These are phyloP conservation scores for Rhynchospora breviuscula DNA, from an alignment of 176 grass and related monocot species.

Conservation along the genomic window DNA sequence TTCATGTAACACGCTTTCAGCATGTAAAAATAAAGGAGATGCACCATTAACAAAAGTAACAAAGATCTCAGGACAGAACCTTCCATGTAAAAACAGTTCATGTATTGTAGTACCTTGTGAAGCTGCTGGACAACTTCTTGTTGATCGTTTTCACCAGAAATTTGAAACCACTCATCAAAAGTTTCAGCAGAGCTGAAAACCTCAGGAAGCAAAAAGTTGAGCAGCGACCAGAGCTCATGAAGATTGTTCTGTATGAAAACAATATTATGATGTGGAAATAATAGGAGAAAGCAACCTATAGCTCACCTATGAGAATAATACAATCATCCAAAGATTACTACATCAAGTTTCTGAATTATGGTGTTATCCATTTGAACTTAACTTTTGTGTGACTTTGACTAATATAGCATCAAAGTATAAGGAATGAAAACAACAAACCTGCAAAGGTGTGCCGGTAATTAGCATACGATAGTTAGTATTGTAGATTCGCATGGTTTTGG, in stretches of 20 bases:
- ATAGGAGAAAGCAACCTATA: neutral
- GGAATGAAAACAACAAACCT: conserved; percentile 43
- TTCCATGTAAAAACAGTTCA: neutral
- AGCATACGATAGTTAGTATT: conserved; percentile 97
- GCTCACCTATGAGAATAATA: neutral
- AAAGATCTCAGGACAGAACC: neutral
- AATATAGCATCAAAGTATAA: neutral
- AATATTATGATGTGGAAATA: neutral
- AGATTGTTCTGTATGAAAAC: conserved; percentile 79
- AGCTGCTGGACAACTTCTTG: conserved; percentile 99
- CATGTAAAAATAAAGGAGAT: neutral
- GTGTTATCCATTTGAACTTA: neutral
- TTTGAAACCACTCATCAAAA: conserved; percentile 99
- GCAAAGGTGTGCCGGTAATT: conserved; percentile 91
- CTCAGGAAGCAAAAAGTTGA: conserved; percentile 96
- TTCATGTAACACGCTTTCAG: neutral
- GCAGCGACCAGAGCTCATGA: conserved; percentile 96
- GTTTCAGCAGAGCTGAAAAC: conserved; percentile 99
- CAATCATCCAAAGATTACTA: neutral
- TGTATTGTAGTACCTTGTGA: conserved; percentile 59
- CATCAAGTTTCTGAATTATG: neutral
- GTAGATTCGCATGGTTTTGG: conserved; percentile 97
- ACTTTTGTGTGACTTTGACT: neutral
- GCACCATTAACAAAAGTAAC: neutral
- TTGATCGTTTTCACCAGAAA: conserved; percentile 94